Conservation (phyloP, 2,329 filamentous ascomycete genomes). For the Fusarium heterosporum region DNA sequence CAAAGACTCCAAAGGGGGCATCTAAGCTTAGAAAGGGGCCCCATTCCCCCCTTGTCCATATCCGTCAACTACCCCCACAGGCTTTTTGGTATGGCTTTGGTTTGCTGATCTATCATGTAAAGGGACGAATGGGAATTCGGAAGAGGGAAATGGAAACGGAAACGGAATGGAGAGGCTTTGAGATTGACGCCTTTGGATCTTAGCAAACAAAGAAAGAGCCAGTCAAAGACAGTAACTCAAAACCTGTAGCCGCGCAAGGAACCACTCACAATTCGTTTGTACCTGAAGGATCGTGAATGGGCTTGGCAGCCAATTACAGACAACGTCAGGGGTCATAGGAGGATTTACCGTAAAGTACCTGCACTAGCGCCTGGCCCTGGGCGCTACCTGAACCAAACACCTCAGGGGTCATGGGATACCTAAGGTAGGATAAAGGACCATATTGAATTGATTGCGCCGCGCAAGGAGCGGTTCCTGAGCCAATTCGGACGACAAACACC, state of each 20-base stretch:
- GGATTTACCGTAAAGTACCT: constrained; percentile 30
- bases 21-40: constrained; percentile 13
- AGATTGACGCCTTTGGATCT: constrained; percentile 9
- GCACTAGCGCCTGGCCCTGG: constrained; percentile 29
- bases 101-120: constrained; percentile 16
- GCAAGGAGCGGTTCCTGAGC: constrained; percentile 22
- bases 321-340: constrained; percentile 13
- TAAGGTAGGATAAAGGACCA: not conserved
- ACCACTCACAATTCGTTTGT: constrained; percentile 29
- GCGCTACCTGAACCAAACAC: constrained; percentile 22
- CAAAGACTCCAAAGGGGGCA: not conserved
- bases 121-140: constrained; percentile 11
- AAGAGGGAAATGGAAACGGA: not conserved
- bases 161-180: constrained; percentile 31
- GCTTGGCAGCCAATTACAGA: constrained; percentile 28
- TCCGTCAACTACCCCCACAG: constrained; percentile 32
- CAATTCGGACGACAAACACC: constrained; percentile 6
- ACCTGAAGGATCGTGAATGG: constrained; percentile 22
- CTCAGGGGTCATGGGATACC: constrained; percentile 20
- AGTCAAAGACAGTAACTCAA: constrained; percentile 8
- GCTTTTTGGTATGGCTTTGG: not conserved
- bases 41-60: constrained; percentile 25
- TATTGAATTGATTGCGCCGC: constrained; percentile 23
- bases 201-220: constrained; percentile 5
- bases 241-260: constrained; percentile 9